Evolutionary conservation across 805 yeast genomes (phyloP).

Genomic region (Naumovozyma dairenensis): DNA sequence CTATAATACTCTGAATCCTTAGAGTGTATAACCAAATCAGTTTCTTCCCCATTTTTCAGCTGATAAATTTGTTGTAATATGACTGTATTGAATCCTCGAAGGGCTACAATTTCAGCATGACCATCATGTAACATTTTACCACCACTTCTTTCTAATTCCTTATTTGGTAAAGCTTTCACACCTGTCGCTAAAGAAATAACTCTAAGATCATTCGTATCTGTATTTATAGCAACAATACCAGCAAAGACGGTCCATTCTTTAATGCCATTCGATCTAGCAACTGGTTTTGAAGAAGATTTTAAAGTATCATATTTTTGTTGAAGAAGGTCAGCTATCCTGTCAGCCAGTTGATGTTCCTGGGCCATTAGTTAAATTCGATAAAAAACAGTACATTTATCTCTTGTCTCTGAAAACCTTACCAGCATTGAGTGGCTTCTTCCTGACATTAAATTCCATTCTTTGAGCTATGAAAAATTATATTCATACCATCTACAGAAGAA

Average conservation of each 20-base stretch:
- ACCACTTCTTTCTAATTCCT: constrained; percentile 28
- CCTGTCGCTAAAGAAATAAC: constrained; percentile 65
- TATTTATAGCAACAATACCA: constrained; percentile 44
- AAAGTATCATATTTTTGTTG: constrained; percentile 25
- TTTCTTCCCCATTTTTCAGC: constrained; percentile 6
- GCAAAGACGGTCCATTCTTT: constrained; percentile 82
- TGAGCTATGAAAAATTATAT: too few relatives aligned
- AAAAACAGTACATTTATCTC: not conserved
- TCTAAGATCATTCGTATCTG: constrained; percentile 14
- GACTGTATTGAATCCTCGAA: constrained; percentile 60
- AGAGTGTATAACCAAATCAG: constrained; percentile 6
- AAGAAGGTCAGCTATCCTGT: constrained; percentile 14
- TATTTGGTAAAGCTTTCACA: constrained; percentile 64
- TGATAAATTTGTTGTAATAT: constrained; percentile 39
- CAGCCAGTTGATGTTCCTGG: constrained; percentile 6
- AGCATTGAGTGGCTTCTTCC: too few relatives aligned
- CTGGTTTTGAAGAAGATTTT: constrained; percentile 46
- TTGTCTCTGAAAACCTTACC: too few relatives aligned
- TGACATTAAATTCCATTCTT: too few relatives aligned
- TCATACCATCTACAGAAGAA: too few relatives aligned
- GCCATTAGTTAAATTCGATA: not conserved
- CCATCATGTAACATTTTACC: constrained; percentile 75
- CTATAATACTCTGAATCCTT: constrained; percentile 13
- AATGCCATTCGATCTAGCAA: constrained; percentile 48
- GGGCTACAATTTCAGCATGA: constrained; percentile 78